Evolutionary conservation across 2,329 filamentous ascomycete species (phyloP).

Genomic region (Epichloe coenophiala): DNA sequence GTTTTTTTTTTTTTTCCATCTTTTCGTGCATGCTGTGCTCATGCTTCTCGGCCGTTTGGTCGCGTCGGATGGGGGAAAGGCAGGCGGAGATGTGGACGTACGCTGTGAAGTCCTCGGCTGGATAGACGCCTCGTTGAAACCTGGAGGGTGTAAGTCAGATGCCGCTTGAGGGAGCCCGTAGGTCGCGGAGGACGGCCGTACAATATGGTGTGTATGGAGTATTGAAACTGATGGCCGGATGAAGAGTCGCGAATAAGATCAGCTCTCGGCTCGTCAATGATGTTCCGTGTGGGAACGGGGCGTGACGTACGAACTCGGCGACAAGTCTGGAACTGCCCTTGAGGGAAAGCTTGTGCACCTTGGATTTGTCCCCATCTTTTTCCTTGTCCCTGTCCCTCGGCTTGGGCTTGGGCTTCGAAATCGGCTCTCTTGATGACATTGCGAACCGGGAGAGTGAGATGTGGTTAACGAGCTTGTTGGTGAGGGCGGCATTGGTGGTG

Average conservation of each 20-base stretch:
- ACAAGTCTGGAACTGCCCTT: conserved; percentile 78
- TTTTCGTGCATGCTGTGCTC: no score
- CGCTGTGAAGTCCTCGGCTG: conserved; percentile 92
- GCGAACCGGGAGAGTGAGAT: neutral
- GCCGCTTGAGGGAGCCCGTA: neutral
- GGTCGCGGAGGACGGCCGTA: conserved; percentile 26
- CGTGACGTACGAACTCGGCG: conserved; percentile 64
- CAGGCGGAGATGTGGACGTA: conserved; percentile 17
- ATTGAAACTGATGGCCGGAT: conserved; percentile 60
- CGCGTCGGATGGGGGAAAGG: neutral
- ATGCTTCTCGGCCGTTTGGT: no score
- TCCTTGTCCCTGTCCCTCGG: conserved; percentile 8
- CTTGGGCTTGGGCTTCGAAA: conserved; percentile 5
- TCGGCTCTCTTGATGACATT: conserved; percentile 19
- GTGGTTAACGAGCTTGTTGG: neutral
- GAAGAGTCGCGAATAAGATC: neutral
- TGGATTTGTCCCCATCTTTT: conserved; percentile 57
- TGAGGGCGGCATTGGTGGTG: conserved; percentile 12
- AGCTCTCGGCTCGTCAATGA: neutral
- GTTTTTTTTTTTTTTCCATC: no score
- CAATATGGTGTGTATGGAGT: conserved; percentile 95
- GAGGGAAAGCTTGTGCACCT: conserved; percentile 87
- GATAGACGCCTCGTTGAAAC: conserved; percentile 77
- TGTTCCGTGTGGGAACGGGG: neutral
- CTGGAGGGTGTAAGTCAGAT: conserved; percentile 26